phyloP scores from a whole-genome alignment of 352 stramenopile genomes.

The Albugo candida region DNA sequence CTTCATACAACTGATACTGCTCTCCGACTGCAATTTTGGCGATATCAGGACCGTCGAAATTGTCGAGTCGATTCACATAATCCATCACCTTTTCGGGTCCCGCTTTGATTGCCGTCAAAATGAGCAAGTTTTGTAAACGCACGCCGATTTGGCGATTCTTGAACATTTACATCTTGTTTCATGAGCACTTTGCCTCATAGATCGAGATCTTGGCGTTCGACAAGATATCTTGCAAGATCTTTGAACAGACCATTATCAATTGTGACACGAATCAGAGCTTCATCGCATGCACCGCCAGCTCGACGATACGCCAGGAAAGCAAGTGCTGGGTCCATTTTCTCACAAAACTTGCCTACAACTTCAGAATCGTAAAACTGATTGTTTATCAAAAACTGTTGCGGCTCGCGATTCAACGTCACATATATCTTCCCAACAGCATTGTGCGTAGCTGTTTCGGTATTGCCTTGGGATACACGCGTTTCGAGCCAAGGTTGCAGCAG shows the following conservation, averaged over 20 bases:
- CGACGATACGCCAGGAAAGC: conserved; percentile 99
- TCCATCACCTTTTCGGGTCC: conserved; percentile 97
- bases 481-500: conserved; percentile 99
- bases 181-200: conserved; percentile 94
- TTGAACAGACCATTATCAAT: conserved; percentile 99
- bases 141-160: conserved; percentile 81
- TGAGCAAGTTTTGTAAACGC: conserved; percentile 99
- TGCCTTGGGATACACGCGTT: conserved; percentile 95
- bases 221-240: conserved; percentile 97
- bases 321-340: conserved; percentile 98
- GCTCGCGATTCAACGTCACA: conserved; percentile 98
- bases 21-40: conserved; percentile 96
- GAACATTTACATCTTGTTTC: conserved; percentile 82
- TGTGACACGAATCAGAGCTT: conserved; percentile 97
- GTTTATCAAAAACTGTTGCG: conserved; percentile 98
- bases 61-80: conserved; percentile 99
- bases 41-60: conserved; percentile 99
- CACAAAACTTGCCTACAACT: conserved; percentile 98
- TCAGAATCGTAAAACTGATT: conserved; percentile 99
- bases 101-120: conserved; percentile 98
- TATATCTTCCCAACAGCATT: conserved; percentile 99
- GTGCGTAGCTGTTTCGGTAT: conserved; percentile 97
- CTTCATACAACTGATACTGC: conserved; percentile 98
- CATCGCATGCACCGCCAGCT: conserved; percentile 94
- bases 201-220: conserved; percentile 97